Base-by-base conservation (phyloP, 176 grass and related monocot genomes). In the Panicum miliaceum region DNA sequence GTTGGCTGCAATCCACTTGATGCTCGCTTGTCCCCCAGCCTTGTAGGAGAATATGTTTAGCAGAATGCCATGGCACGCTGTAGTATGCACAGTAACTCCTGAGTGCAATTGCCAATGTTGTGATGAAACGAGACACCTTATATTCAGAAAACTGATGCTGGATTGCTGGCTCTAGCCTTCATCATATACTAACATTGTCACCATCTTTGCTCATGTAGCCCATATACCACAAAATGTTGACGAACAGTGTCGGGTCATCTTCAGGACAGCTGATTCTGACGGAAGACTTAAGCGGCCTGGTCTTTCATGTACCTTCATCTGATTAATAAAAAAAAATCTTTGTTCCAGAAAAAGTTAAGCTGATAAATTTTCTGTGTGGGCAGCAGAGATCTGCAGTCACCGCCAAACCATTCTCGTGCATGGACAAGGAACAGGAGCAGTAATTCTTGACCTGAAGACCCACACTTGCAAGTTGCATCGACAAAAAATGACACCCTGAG, bases 261-360 rank as follows among this genome's bases (percentile, higher is more conserved):
- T 32, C 9, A n/a, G 50, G 50, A 52, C 32, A 68, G 4, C 51
- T 32, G 37, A 45, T 13, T 64, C 19, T 52, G 37, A 45, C 25
- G 5, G 8, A 58, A 81, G 36, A 27, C 52, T 32, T 23, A 27
- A 54, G 50, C 7, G 29, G 14, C 23, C 38, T n/a, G n/a, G n/a
- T n/a, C 54, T 68, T 81, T 71, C 50, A 14, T 70, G 35, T 19
- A 81, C n/a, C 79, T 69, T 19, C 50, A 34, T 19, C 46, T 73
- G 71, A 73, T 4, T 48, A 37, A 41, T n/a, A n/a, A 41, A 47
- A 69, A 48, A 34, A 8, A 5, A 15, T 2, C 10, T 23, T 16
- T 25, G 12, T 18, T 73, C 27, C 15, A 50, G 25, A 11, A 26
- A 73, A 32, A 73, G 20, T 3, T 57, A 52, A 34, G 16, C 25